These are phyloP conservation scores for Naganishia sp. DNA, from an alignment of 1,284 basidiomycete species.

Conservation along the genomic window DNA sequence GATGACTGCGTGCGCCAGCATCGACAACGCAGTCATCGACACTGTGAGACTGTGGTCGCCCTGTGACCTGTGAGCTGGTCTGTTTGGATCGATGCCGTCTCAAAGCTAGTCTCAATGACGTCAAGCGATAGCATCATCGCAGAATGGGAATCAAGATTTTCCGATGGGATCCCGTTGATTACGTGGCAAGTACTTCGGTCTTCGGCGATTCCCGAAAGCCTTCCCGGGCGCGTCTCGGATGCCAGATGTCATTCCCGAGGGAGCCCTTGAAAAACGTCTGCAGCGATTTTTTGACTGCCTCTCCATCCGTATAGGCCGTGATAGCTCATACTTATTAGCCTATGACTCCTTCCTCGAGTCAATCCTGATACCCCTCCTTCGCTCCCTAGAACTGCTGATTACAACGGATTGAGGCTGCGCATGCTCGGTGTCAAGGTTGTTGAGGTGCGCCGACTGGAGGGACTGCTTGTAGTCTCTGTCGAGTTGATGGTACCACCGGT, in stretches of 20 bases:
- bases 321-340: no score
- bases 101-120: background rate
- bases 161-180: no score
- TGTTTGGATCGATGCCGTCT: background rate
- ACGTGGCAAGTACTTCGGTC: no score
- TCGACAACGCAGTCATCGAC: no score
- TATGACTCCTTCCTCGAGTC: background rate
- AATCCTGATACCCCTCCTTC: background rate
- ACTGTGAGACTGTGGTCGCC: no score
- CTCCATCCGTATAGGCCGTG: no score
- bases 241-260: background rate
- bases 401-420: conserved; percentile 23
- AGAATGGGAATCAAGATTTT: background rate
- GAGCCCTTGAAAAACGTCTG: background rate
- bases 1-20: no score
- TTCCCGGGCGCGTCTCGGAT: no score
- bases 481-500: background rate
- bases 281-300: no score
- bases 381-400: background rate
- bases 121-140: background rate
- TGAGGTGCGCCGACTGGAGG: conserved; percentile 12
- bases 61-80: no score
- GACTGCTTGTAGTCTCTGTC: background rate
- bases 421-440: background rate
- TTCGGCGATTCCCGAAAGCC: no score